Conservation (phyloP, 2,329 filamentous ascomycete genomes). For the Proliferodiscus dingleyae region DNA sequence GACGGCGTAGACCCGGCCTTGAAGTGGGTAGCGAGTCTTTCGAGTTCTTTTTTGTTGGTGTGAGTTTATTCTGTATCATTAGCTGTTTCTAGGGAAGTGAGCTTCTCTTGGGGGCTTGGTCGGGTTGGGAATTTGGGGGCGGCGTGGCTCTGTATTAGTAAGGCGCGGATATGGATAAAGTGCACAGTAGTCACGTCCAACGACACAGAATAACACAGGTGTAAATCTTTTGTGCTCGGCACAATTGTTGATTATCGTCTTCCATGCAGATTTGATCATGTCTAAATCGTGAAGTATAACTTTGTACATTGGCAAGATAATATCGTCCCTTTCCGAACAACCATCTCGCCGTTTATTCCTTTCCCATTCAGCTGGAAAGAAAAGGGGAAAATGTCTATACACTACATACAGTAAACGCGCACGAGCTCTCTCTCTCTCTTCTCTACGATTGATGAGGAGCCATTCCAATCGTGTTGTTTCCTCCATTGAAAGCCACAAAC, state of each 20-base stretch:
- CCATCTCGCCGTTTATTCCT: not conserved
- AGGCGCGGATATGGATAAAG: not conserved
- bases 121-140: too few relatives aligned
- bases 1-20: slow-evolving; percentile 4
- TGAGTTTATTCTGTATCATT: not conserved
- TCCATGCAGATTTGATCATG: slow-evolving; percentile 7
- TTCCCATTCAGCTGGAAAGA: not conserved
- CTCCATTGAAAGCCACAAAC: slow-evolving; percentile 53
- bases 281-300: slow-evolving; percentile 13
- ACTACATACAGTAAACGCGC: not conserved
- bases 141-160: too few relatives aligned
- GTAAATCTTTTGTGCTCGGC: not conserved
- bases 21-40: not conserved
- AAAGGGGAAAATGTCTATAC: not conserved
- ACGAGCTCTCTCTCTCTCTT: not conserved
- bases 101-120: too few relatives aligned
- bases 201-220: not conserved
- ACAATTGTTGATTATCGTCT: not conserved
- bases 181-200: not conserved
- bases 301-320: slow-evolving; percentile 16
- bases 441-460: slow-evolving; percentile 33
- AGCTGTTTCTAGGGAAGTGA: too few relatives aligned
- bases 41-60: not conserved
- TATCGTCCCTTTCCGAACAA: not conserved
- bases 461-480: slow-evolving; percentile 50